Base-by-base conservation (phyloP, 345 rosid species). In the Bruguiera gymnorhiza region DNA sequence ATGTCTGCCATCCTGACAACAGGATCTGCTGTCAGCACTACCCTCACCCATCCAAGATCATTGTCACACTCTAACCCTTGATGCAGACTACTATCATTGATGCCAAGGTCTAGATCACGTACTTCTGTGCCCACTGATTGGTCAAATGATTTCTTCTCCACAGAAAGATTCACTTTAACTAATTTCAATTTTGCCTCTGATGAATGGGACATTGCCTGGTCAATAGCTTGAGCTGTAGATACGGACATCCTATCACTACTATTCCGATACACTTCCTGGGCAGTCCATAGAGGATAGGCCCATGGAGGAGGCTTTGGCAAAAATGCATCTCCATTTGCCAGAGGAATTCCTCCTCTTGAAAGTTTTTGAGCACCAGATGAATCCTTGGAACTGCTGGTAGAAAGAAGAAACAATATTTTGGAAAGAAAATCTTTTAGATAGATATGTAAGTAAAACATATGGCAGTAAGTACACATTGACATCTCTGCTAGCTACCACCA, bases 211-310 rank as follows among this genome's bases (percentile, higher is more conserved):
- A 96, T 96, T 77, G 96, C 99, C 80, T 92, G 98, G 80, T 96
- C 99, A 76, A 96, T 96, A 36, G 99, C 98, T 84, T 90, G 92
- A 23, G 94, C 99, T 57, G 98, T 90, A 37, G 99, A 92, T 62
- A 72, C 76, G 13, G 99, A 96, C 99, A 96, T 85, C 73, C 98
- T 88, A 75, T 96, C 99, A 62, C 91, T 86, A 82, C 99, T 96
- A 72, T 96, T 90, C 58, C 99, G 92, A 81, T 96, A 96, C 15
- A 72, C 94, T 77, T 96, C 99, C 80, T 96, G 99, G 36, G 94
- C 70, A 80, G 96, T 92, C 97, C 98, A 85, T 81, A 96, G 83
- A 72, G 99, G 99, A 88, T 88, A 96, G 70, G 99, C 99, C 99
- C 98, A 96, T 53, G 99, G 96, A 77, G 99, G 99, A 46, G 99